Evolutionary conservation across 352 stramenopile genomes (phyloP), one percentile per base, ranked within the genome.

Genomic region (Saprolegnia parasitica): DNA sequence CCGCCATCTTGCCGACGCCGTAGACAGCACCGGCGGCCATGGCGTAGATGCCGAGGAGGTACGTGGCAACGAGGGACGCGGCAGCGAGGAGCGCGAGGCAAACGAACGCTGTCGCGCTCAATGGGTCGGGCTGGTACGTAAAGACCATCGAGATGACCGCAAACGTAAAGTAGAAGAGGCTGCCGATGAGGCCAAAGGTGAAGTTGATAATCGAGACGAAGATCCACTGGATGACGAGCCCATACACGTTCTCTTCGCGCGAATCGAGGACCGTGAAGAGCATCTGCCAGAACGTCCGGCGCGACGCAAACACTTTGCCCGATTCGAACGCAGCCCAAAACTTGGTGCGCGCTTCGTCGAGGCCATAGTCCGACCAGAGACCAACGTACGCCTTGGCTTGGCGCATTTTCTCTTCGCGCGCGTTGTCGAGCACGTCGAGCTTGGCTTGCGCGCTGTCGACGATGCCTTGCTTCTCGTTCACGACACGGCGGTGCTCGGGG

Each of bases 281-380:
- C 79, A 93, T 87, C 75, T 93, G 78, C 71, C 93, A 95, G 65
- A 95, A 93, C 39, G 87, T 93, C 71, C 93, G 85, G 71, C 93
- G 85, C 72, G 93, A 84, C 11, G 87, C 87, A 67, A 95, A 93
- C 39, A 92, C 50, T 74, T 95, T 93, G 76, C 87, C 87, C 57
- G 81, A 85, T 39, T 93, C 87, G 71, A 91, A 95, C 24, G 87
- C 80, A 32, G 77, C 74, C 87, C 87, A 95, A 72, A 95, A 95
- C 29, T 81, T 78, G 56, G 77, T 68, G 26, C 86, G 84, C 40
- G 90, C 78, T 72, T 95, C 86, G 0, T 83, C 73, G 64, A 95
- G 75, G 21, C 83, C 86, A 68, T 90, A 93, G 49, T 95, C 87
- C 39, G 85, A 93, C 84, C 86, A 93, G 32, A 95, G 74, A 0